Percentiles rank a stretch among this genome's conserved stretches.
phyloP scores from a whole-genome alignment of 306 rosid species.

The Gillenia trifoliata region DNA sequence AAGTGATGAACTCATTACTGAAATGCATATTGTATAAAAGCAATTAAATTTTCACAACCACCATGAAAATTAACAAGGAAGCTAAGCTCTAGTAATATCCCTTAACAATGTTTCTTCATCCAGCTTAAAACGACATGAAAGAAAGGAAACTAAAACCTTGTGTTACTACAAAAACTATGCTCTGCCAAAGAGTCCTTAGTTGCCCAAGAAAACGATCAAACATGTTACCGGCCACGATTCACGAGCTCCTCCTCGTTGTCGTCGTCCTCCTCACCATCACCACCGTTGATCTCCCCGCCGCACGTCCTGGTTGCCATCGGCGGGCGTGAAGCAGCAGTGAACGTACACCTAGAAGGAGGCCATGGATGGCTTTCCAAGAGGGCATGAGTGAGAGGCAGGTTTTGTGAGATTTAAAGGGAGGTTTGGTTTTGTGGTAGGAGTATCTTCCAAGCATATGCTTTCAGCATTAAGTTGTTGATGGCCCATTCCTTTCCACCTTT shows the following conservation, averaged over 20 bases:
- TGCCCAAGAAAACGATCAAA: conserved; percentile 57
- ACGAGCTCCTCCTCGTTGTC: conserved; percentile 5
- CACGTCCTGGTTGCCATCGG: conserved; percentile 19
- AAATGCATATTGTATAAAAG: too few species aligned
- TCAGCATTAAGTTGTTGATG: conserved; percentile 46
- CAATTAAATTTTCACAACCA: not conserved
- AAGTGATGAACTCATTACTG: too few species aligned
- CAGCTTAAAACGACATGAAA: conserved; percentile 4
- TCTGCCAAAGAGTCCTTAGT: conserved; percentile 76
- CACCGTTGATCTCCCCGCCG: conserved; percentile 16
- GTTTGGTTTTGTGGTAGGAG: conserved; percentile 34
- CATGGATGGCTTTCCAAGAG: conserved; percentile 18
- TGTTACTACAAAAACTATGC: not conserved
- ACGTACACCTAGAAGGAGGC: not conserved
- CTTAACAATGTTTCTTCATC: not conserved
- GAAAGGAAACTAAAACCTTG: conserved; percentile 3
- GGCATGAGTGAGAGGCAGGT: conserved; percentile 17
- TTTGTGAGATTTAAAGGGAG: conserved; percentile 33
- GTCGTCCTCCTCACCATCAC: conserved; percentile 21
- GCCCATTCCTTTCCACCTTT: conserved; percentile 37
- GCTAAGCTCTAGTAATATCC: not conserved
- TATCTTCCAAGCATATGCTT: conserved; percentile 76
- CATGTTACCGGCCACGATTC: conserved; percentile 33
- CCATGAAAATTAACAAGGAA: not conserved
- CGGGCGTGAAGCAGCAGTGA: not conserved